A percentile compares a stretch with the other conserved stretches of the same genome.
Evolutionary conservation across 345 rosid genomes (phyloP).

Genomic region (Chamaenerion angustifolium): DNA sequence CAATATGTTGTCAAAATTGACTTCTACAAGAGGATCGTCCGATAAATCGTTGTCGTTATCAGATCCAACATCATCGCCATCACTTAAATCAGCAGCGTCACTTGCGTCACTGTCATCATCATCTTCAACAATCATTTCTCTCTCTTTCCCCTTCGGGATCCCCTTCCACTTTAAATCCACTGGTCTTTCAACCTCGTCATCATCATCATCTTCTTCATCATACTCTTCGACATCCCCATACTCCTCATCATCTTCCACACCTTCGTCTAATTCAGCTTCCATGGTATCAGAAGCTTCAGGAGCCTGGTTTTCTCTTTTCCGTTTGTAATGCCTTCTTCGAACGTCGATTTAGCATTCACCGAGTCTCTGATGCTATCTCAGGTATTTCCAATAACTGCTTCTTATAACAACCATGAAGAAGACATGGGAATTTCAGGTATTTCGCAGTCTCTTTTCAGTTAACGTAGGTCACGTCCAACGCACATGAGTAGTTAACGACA

Average conservation of each 20-base stretch:
- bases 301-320: neutral
- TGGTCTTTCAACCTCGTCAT: constrained; percentile 1
- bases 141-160: constrained; percentile 22
- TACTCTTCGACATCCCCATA: neutral
- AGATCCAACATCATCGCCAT: constrained; percentile 17
- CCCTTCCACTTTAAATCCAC: constrained; percentile 18
- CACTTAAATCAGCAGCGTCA: constrained; percentile 26
- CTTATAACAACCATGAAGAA: too few relatives aligned
- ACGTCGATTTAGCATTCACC: neutral
- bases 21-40: constrained; percentile 93
- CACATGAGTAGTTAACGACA: too few relatives aligned
- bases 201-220: neutral
- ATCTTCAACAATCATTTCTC: constrained; percentile 19
- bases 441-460: too few relatives aligned
- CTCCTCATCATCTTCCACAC: neutral
- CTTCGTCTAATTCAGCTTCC: constrained; percentile 1
- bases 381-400: too few relatives aligned
- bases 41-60: constrained; percentile 49
- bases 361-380: neutral
- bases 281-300: neutral
- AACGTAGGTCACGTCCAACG: too few relatives aligned
- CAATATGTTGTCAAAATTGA: constrained; percentile 80
- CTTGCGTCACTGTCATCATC: constrained; percentile 8
- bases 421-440: too few relatives aligned
- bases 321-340: neutral